A percentile compares a stretch with the other conserved stretches of the same genome.
phyloP scores from a whole-genome alignment of 805 yeast species.

The Yamadazyma kitorensis region DNA sequence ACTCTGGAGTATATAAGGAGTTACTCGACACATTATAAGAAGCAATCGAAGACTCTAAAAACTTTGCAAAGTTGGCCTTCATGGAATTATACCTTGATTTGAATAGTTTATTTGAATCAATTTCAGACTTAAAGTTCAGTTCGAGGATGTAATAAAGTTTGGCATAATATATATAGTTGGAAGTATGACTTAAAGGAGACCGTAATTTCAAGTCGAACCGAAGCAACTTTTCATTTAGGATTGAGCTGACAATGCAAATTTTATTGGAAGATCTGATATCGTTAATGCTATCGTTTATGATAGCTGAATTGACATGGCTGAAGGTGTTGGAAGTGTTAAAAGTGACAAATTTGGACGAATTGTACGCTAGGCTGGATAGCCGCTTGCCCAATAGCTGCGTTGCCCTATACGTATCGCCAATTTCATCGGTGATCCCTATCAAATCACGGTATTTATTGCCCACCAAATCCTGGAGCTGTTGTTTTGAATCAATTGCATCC shows the following conservation, averaged over 20 bases:
- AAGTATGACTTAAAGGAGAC: conserved; percentile 22
- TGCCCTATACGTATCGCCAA: conserved; percentile 27
- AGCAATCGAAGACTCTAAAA: conserved; percentile 26
- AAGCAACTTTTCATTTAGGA: conserved; percentile 27
- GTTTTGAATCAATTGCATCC: conserved; percentile 26
- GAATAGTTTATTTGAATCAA: conserved; percentile 1
- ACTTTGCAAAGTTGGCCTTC: conserved; percentile 21
- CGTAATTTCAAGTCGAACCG: conserved; percentile 27
- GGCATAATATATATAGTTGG: conserved; percentile 28
- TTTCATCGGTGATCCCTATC: conserved; percentile 43
- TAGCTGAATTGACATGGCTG: too few species aligned
- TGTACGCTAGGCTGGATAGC: conserved; percentile 31
- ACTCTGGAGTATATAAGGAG: conserved; percentile 14
- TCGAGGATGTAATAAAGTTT: conserved; percentile 33
- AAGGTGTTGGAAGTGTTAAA: conserved; percentile 15
- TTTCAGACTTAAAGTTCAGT: conserved; percentile 2
- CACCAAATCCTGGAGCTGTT: conserved; percentile 35
- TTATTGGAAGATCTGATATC: too few species aligned
- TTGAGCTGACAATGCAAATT: conserved; percentile 8
- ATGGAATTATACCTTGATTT: conserved; percentile 9
- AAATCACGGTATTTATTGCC: conserved; percentile 42
- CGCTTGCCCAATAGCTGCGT: conserved; percentile 22
- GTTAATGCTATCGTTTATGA: background rate
- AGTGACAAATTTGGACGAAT: conserved; percentile 23
- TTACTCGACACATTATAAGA: conserved; percentile 17